These are phyloP conservation scores for Suillus variegatus DNA, from an alignment of 768 basidiomycete genomes.

Conservation along the genomic window DNA sequence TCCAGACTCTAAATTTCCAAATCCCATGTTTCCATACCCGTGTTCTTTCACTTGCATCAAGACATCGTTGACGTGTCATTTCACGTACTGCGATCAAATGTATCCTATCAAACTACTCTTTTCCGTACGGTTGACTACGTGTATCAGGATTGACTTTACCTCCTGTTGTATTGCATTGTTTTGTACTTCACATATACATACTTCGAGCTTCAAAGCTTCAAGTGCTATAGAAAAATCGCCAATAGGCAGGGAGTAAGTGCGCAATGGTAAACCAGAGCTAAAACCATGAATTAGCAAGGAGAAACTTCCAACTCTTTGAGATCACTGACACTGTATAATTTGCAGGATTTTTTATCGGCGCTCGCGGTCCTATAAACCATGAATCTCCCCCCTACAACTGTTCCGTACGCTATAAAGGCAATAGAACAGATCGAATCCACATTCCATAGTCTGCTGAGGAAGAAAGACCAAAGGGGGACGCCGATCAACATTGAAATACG, in stretches of 20 bases:
- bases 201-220: background rate
- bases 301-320: background rate
- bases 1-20: background rate
- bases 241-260: conserved; percentile 13
- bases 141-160: too few species aligned
- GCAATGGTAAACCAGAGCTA: conserved; percentile 10
- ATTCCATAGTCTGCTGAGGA: conserved; percentile 8
- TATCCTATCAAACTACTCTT: too few species aligned
- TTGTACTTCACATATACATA: too few species aligned
- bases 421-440: conserved; percentile 2
- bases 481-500: conserved; percentile 9
- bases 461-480: conserved; percentile 11
- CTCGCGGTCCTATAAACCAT: background rate
- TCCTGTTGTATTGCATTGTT: too few species aligned
- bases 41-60: background rate
- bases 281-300: background rate
- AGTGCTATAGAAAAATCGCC: conserved; percentile 12
- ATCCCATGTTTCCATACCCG: background rate
- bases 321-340: conserved; percentile 11
- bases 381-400: conserved; percentile 9
- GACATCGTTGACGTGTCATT: background rate
- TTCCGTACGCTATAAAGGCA: conserved; percentile 5
- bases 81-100: background rate
- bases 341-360: conserved; percentile 9
- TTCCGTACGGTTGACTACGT: background rate